Conservation (phyloP, 2,329 filamentous ascomycete genomes). For the Herpotrichia juniperi region DNA sequence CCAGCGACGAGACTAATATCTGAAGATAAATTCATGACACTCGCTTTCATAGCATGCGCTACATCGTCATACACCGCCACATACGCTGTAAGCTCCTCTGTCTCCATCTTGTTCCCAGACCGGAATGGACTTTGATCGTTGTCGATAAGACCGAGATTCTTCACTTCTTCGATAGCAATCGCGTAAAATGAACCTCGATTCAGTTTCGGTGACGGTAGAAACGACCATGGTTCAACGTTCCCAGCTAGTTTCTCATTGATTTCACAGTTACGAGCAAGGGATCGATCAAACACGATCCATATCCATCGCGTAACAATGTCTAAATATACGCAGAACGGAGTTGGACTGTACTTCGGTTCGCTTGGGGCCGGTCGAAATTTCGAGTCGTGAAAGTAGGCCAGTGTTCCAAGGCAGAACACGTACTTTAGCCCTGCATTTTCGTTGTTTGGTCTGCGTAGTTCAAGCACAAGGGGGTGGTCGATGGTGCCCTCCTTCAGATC, state of each 20-base stretch:
- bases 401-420: background rate
- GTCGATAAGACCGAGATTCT: background rate
- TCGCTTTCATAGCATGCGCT: background rate
- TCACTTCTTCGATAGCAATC: background rate
- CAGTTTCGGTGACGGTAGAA: background rate
- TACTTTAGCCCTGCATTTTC: background rate
- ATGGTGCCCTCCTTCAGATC: background rate
- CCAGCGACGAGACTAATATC: background rate
- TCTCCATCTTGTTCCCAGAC: background rate
- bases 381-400: background rate
- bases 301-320: background rate
- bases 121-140: background rate
- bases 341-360: background rate
- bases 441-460: background rate
- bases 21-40: background rate
- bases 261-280: background rate
- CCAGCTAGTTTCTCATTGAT: background rate
- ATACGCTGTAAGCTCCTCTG: background rate
- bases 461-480: background rate
- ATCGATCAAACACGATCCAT: conserved; percentile 1
- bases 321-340: background rate
- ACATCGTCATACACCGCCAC: background rate
- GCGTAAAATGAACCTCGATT: background rate
- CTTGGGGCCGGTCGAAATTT: background rate
- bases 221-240: background rate